These are phyloP conservation scores for Seiridium cupressi DNA, from an alignment of 2,329 filamentous ascomycete species.

Conservation along the genomic window DNA sequence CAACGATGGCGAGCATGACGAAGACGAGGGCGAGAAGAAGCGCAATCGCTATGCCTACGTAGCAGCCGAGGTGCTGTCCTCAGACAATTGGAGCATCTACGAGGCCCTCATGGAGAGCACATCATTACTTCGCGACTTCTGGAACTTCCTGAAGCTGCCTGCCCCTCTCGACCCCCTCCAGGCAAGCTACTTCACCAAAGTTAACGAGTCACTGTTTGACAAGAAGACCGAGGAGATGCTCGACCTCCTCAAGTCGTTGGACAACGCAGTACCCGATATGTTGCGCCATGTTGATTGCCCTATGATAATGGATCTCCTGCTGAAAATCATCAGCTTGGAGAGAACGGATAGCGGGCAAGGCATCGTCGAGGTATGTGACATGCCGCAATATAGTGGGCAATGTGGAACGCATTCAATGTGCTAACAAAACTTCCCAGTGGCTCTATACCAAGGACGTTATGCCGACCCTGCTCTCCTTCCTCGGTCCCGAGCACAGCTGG, in stretches of 20 bases:
- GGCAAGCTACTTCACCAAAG: slow-evolving; percentile 97
- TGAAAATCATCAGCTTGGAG: slow-evolving; percentile 96
- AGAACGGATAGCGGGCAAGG: slow-evolving; percentile 88
- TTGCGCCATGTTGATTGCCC: slow-evolving; percentile 94
- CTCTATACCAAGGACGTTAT: slow-evolving; percentile 86
- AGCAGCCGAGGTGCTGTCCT: slow-evolving; percentile 88
- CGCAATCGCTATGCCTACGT: slow-evolving; percentile 93
- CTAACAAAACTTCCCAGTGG: slow-evolving; percentile 59
- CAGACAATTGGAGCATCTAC: slow-evolving; percentile 95
- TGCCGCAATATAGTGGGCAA: not conserved
- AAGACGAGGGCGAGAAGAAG: slow-evolving; percentile 83
- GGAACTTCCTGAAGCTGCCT: slow-evolving; percentile 83
- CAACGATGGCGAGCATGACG: slow-evolving; percentile 46
- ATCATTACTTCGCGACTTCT: slow-evolving; percentile 77
- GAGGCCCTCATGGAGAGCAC: slow-evolving; percentile 88
- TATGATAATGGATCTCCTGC: slow-evolving; percentile 94
- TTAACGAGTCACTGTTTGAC: slow-evolving; percentile 96
- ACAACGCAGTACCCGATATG: slow-evolving; percentile 79
- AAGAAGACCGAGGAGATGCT: slow-evolving; percentile 99
- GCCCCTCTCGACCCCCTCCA: slow-evolving; percentile 88
- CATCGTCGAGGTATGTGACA: slow-evolving; percentile 75
- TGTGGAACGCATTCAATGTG: not conserved
- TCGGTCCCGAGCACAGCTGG: slow-evolving; percentile 80
- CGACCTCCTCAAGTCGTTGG: slow-evolving; percentile 78
- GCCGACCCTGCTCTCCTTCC: slow-evolving; percentile 79